Evolutionary conservation across 768 basidiomycete genomes (phyloP).

Genomic region (Leucogyrophana mollusca): DNA sequence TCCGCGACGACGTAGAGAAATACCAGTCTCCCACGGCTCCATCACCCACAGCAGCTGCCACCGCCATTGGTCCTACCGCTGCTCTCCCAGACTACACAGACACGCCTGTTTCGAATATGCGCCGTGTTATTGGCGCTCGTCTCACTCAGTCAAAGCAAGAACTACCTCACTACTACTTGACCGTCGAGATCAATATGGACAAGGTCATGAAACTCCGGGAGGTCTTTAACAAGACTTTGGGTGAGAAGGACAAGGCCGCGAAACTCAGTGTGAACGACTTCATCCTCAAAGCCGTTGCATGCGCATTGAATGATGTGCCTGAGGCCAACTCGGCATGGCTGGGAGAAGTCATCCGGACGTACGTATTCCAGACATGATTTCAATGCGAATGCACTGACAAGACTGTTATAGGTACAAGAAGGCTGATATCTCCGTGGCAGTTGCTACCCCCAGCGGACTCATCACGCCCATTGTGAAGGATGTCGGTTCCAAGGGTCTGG

Average conservation of each 20-base stretch:
- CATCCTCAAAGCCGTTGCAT: slow-evolving; percentile 90
- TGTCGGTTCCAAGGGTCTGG: slow-evolving; percentile 88
- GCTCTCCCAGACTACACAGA: slow-evolving; percentile 78
- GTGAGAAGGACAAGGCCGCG: slow-evolving; percentile 83
- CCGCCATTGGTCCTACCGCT: slow-evolving; percentile 48
- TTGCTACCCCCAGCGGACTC: slow-evolving; percentile 92
- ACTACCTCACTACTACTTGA: slow-evolving; percentile 96
- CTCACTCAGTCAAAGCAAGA: slow-evolving; percentile 92
- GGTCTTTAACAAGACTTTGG: slow-evolving; percentile 89
- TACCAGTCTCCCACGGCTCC: slow-evolving; percentile 61
- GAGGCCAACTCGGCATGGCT: slow-evolving; percentile 99
- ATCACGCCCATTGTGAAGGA: slow-evolving; percentile 98
- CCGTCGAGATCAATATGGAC: slow-evolving; percentile 95
- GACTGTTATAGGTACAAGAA: slow-evolving; percentile 81
- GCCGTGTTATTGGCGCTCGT: slow-evolving; percentile 87
- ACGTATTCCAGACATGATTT: slow-evolving; percentile 31
- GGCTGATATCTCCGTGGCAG: slow-evolving; percentile 95
- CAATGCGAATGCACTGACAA: background rate
- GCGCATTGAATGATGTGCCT: slow-evolving; percentile 91
- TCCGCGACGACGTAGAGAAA: slow-evolving; percentile 92
- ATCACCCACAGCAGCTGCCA: slow-evolving; percentile 39
- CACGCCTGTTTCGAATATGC: slow-evolving; percentile 90
- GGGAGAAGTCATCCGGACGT: slow-evolving; percentile 95
- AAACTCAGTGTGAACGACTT: slow-evolving; percentile 99
- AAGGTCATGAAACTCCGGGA: slow-evolving; percentile 90